Evolutionary conservation across 331 rosid species (phyloP).

Genomic region (Arachis monticola): DNA sequence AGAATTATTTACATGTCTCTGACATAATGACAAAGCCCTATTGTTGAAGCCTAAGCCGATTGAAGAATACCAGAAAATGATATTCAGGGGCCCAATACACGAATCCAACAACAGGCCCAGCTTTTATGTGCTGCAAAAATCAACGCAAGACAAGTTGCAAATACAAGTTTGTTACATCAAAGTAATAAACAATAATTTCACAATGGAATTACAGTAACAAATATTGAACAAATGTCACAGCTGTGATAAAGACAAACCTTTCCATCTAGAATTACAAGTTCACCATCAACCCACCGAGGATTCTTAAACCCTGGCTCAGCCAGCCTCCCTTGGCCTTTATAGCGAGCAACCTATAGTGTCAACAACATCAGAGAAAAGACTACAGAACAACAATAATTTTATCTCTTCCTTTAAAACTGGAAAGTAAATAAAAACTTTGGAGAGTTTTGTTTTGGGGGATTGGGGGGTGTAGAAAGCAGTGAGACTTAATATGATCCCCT

Average conservation of each 20-base stretch:
- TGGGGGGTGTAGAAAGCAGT: constrained; percentile 11
- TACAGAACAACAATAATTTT: constrained; percentile 9
- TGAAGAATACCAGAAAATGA: constrained; percentile 94
- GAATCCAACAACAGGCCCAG: constrained; percentile 97
- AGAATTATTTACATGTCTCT: constrained; percentile 51
- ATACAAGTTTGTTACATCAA: constrained; percentile 31
- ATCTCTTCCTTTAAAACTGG: background rate
- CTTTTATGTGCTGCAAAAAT: constrained; percentile 82
- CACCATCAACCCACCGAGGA: constrained; percentile 99
- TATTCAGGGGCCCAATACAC: constrained; percentile 93
- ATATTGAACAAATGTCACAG: constrained; percentile 31
- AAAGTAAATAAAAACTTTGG: constrained; percentile 14
- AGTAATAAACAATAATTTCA: constrained; percentile 15
- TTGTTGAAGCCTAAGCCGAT: constrained; percentile 87
- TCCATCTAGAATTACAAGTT: constrained; percentile 96
- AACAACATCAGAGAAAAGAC: constrained; percentile 28
- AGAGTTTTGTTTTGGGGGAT: background rate
- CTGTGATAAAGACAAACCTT: constrained; percentile 56
- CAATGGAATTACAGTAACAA: constrained; percentile 18
- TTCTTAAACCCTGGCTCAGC: constrained; percentile 95
- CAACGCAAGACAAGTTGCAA: constrained; percentile 34
- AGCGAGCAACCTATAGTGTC: constrained; percentile 81
- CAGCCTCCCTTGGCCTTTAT: constrained; percentile 97
- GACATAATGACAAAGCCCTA: constrained; percentile 51
- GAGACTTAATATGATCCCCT: constrained; percentile 23